A percentile compares a stretch with the other conserved stretches of the same genome.
phyloP scores from a whole-genome alignment of 2,329 filamentous ascomycete species.

The Colletotrichum godetiae region DNA sequence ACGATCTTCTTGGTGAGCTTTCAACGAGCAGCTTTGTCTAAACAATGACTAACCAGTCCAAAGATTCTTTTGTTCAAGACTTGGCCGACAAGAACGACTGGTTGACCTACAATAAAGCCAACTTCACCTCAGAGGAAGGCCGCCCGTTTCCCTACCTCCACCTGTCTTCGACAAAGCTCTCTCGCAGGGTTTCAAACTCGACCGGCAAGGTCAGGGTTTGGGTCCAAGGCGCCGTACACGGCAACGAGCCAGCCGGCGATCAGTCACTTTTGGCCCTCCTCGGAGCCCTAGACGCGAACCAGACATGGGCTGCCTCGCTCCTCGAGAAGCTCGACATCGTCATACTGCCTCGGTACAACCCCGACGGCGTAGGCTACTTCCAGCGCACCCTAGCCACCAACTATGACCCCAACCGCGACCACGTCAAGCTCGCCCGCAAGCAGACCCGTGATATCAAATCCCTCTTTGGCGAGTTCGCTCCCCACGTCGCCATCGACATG shows the following conservation, averaged over 20 bases:
- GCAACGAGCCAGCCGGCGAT: slow-evolving; percentile 48
- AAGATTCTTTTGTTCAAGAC: slow-evolving; percentile 38
- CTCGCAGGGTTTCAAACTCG: slow-evolving; percentile 29
- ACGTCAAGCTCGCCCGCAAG: slow-evolving; percentile 45
- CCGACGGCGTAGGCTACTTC: slow-evolving; percentile 48
- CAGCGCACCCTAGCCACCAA: slow-evolving; percentile 44
- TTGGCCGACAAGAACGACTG: slow-evolving; percentile 40
- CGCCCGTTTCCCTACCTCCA: slow-evolving; percentile 39
- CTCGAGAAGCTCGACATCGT: slow-evolving; percentile 45
- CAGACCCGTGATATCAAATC: slow-evolving; percentile 46
- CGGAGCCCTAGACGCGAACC: slow-evolving; percentile 44
- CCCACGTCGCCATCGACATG: slow-evolving; percentile 46
- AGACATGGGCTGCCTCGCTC: slow-evolving; percentile 42
- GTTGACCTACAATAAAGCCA: slow-evolving; percentile 39
- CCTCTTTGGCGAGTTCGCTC: slow-evolving; percentile 42
- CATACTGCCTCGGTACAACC: slow-evolving; percentile 46
- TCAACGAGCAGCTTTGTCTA: no score
- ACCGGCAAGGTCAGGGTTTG: slow-evolving; percentile 44
- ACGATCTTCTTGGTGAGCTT: slow-evolving; percentile 25
- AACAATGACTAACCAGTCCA: neutral
- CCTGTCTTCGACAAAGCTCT: slow-evolving; percentile 27
- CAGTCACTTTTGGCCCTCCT: slow-evolving; percentile 44
- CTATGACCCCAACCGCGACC: slow-evolving; percentile 48
- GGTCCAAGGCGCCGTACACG: slow-evolving; percentile 46
- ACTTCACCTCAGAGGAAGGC: slow-evolving; percentile 40